Evolutionary conservation across 495 filamentous ascomycete species (phyloP), one percentile per base, ranked within the genome.

Genomic region (Aspergillus ellipticus): DNA sequence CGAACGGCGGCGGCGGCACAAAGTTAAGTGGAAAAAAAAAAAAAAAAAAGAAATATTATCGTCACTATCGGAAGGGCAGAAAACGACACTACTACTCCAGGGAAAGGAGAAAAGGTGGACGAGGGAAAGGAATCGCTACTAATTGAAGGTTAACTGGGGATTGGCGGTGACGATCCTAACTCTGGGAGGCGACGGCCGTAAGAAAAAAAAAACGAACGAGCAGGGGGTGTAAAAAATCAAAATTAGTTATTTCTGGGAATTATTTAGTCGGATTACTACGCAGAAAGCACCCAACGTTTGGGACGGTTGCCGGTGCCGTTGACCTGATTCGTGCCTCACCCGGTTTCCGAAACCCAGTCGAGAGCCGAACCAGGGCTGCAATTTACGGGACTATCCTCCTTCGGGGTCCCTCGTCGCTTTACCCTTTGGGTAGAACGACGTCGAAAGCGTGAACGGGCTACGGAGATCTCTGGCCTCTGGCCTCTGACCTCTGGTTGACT

Each of bases 151-250:
- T 57, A 59, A 60, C 46, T 55, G 57, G 58, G 65, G 54, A 61
- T 55, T 55, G 56, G 58, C 60, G 58, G 63, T 63, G 63, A 68
- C 68, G 67, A 74, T 72, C 67, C 53, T 68, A 64, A 64, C 65
- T 70, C 51, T 55, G 65, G 62, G 64, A 64, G 71, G 69, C 66
- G 67, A 66, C 64, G 57, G 59, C 60, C 31, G 46, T 42, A 52
- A 47, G 19, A 41, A 56, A 48, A 47, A 41, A 48, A 47, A 51
- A 60, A 58, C 57, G 20, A 42, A 21, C 22, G 28, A 8, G 35
- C 54, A 37, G 37, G 31, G 50, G 52, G 47, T 26, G 59, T 53
- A 54, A 47, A 28, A 55, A 57, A 37, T 43, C 28, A 42, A 51
- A 29, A 9, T 48, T 51, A 39, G 20, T 49, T 37, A 55, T 49